Evolutionary conservation across 192 early-diverging fungal genomes (phyloP).

Genomic region (Diversispora eburnea): DNA sequence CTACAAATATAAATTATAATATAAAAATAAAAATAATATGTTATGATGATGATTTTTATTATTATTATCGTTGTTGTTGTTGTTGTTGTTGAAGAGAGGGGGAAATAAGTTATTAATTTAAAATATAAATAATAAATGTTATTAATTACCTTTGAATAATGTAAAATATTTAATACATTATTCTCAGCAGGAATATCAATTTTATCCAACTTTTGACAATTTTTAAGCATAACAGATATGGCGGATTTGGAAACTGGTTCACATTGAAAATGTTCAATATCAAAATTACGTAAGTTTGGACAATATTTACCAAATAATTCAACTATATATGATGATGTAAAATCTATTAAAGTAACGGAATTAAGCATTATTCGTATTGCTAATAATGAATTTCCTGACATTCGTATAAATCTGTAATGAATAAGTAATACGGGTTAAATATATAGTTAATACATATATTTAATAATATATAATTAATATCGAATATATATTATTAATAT

Average conservation of each 20-base stretch:
- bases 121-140: no score
- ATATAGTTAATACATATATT: not conserved
- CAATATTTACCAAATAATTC: slow-evolving; percentile 22
- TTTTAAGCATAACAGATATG: not conserved
- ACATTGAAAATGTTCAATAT: slow-evolving; percentile 4
- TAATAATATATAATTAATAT: no score
- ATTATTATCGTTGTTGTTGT: no score
- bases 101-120: no score
- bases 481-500: not conserved
- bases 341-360: not conserved
- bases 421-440: not conserved
- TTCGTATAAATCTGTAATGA: not conserved
- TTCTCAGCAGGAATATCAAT: slow-evolving; percentile 4
- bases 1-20: no score
- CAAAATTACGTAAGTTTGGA: slow-evolving; percentile 20
- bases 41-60: no score
- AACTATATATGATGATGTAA: slow-evolving; percentile 14
- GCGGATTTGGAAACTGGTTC: not conserved
- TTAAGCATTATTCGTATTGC: slow-evolving; percentile 8
- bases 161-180: not conserved
- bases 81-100: no score
- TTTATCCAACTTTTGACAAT: slow-evolving; percentile 7
- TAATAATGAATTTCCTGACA: slow-evolving; percentile 1
- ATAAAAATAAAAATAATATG: no score
- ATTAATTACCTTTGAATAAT: not conserved